phyloP scores from a whole-genome alignment of 169 alveolate genomes.

The Theileria annulata region DNA sequence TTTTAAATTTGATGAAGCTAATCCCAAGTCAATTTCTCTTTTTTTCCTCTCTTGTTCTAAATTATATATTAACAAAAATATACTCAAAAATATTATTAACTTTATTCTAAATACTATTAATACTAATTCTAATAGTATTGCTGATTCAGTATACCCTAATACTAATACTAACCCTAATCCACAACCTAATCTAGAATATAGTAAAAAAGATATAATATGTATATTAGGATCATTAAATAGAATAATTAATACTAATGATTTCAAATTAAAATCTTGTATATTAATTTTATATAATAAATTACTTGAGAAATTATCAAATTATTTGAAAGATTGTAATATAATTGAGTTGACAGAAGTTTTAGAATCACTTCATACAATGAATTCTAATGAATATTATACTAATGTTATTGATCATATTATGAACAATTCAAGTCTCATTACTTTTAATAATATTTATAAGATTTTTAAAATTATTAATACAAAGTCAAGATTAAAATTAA shows the following conservation, averaged over 20 bases:
- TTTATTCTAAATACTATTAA: too few species aligned
- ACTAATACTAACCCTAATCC: too few species aligned
- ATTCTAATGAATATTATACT: background rate
- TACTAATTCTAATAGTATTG: too few species aligned
- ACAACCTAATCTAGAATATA: too few species aligned
- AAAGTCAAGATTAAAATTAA: background rate
- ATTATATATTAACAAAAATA: background rate
- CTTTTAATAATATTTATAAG: background rate
- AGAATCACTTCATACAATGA: slow-evolving; percentile 26
- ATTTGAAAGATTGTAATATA: background rate
- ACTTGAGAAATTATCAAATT: background rate
- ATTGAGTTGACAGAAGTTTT: slow-evolving; percentile 27
- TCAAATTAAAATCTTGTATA: too few species aligned
- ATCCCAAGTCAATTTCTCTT: slow-evolving; percentile 49
- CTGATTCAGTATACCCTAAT: too few species aligned
- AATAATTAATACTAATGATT: too few species aligned
- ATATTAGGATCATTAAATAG: too few species aligned
- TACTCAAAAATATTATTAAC: background rate
- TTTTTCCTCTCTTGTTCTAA: slow-evolving; percentile 35
- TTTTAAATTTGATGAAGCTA: slow-evolving; percentile 31
- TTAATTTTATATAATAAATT: background rate
- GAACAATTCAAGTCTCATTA: background rate
- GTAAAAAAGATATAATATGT: slow-evolving; percentile 18
- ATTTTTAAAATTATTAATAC: too few species aligned
- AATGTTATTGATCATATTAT: background rate